Conservation (phyloP, 345 rosid genomes). For the Corymbia maculata region DNA sequence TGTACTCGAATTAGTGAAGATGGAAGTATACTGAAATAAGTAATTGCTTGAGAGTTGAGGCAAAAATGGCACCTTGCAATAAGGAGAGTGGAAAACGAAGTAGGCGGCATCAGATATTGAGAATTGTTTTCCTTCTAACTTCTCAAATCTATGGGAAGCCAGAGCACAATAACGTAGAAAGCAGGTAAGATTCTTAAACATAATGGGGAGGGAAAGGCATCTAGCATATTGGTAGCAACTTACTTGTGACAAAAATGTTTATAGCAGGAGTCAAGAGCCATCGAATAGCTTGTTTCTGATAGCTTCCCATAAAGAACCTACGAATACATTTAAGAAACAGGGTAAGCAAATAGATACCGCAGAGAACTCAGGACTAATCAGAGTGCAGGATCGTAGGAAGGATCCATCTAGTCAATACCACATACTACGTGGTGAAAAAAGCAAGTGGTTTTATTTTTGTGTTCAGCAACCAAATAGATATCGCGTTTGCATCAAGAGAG, state of each 20-base stretch:
- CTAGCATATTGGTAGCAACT: slow-evolving; percentile 1
- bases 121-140: slow-evolving; percentile 70
- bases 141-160: slow-evolving; percentile 57
- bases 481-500: background rate
- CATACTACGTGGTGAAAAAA: background rate
- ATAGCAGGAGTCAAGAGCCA: slow-evolving; percentile 95
- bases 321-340: background rate
- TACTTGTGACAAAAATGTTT: slow-evolving; percentile 73
- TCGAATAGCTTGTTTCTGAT: slow-evolving; percentile 93
- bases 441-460: background rate
- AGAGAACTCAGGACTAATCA: background rate
- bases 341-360: background rate
- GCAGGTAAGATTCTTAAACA: background rate
- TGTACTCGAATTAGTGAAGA: background rate
- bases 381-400: background rate
- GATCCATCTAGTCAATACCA: background rate
- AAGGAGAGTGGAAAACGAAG: slow-evolving; percentile 92
- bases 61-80: slow-evolving; percentile 57
- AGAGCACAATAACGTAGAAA: background rate
- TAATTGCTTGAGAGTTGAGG: background rate
- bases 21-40: background rate
- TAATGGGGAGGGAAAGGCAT: background rate
- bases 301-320: slow-evolving; percentile 98
- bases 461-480: background rate
- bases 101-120: slow-evolving; percentile 66